Evolutionary conservation across 2,329 filamentous ascomycete genomes (phyloP).

Genomic region (Microdochium bolleyi): DNA sequence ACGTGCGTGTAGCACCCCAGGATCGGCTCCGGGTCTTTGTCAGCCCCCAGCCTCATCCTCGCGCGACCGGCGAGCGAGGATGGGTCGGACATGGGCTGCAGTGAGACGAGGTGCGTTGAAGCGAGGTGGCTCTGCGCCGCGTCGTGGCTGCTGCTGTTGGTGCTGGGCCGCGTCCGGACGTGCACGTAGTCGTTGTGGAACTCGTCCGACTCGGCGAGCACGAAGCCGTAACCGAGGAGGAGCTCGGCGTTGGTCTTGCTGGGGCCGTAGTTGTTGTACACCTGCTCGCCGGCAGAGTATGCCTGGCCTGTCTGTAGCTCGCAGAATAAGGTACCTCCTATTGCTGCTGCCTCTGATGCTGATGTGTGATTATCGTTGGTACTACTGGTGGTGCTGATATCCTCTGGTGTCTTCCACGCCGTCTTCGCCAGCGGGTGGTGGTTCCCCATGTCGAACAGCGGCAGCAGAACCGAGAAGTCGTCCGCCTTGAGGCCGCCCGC

Average conservation of each 20-base stretch:
- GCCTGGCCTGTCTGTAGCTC: constrained; percentile 30
- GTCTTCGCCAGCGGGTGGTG: constrained; percentile 51
- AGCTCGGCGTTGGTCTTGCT: constrained; percentile 65
- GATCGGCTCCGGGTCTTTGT: constrained; percentile 12
- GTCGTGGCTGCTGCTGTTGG: constrained; percentile 13
- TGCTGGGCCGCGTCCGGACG: constrained; percentile 35
- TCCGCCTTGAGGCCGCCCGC: constrained; percentile 35
- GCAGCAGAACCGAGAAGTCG: constrained; percentile 61
- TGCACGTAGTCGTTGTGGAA: constrained; percentile 56
- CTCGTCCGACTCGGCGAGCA: constrained; percentile 35
- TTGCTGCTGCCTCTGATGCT: too few relatives aligned
- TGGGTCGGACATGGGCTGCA: constrained; percentile 36
- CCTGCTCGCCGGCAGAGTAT: constrained; percentile 42
- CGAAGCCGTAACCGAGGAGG: constrained; percentile 56
- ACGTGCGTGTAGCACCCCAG: constrained; percentile 38
- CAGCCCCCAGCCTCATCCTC: constrained; percentile 25
- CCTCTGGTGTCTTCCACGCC: not conserved
- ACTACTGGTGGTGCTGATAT: constrained; percentile 18
- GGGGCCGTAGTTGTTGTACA: constrained; percentile 64
- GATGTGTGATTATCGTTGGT: too few relatives aligned
- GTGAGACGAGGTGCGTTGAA: constrained; percentile 35
- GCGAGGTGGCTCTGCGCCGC: constrained; percentile 5
- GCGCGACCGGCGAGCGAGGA: constrained; percentile 38
- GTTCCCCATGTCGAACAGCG: constrained; percentile 65
- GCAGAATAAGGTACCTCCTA: constrained; percentile 28